phyloP scores from a whole-genome alignment of 2,329 filamentous ascomycete genomes.

The Dactylella cylindrospora region DNA sequence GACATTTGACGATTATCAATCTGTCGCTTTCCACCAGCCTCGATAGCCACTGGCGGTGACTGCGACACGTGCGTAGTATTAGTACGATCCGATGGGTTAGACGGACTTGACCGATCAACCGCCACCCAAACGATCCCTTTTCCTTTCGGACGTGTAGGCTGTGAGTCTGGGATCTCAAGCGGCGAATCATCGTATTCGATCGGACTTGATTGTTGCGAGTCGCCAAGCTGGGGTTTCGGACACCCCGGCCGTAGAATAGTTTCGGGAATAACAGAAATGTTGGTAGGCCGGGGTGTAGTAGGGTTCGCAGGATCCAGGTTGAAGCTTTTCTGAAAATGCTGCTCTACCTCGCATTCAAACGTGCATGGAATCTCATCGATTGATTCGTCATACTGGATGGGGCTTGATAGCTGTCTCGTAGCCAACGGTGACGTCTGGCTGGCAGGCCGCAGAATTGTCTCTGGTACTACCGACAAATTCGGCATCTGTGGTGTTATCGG shows the following conservation, averaged over 20 bases:
- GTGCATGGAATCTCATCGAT: no score
- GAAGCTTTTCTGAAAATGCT: no score
- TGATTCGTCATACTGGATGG: no score
- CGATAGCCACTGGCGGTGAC: conserved; percentile 4
- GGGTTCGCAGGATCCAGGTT: no score
- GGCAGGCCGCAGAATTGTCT: conserved; percentile 4
- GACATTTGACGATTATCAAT: background rate
- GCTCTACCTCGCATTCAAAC: no score
- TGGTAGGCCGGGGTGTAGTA: conserved; percentile 1
- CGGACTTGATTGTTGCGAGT: background rate
- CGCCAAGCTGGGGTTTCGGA: background rate
- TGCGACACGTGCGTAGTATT: conserved; percentile 24
- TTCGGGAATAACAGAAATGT: conserved; percentile 7
- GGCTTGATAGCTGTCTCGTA: background rate
- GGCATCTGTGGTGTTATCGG: conserved; percentile 15
- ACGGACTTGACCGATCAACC: no score
- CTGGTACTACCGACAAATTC: conserved; percentile 9
- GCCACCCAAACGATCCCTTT: background rate
- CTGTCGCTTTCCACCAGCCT: background rate
- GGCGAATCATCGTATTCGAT: conserved; percentile 20
- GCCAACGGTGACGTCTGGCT: background rate
- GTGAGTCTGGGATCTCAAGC: conserved; percentile 24
- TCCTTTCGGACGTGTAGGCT: conserved; percentile 10
- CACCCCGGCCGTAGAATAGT: background rate
- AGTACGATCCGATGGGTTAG: conserved; percentile 12